Conservation (phyloP, 1,284 basidiomycete genomes). For the Sanguinoderma infundibulare region DNA sequence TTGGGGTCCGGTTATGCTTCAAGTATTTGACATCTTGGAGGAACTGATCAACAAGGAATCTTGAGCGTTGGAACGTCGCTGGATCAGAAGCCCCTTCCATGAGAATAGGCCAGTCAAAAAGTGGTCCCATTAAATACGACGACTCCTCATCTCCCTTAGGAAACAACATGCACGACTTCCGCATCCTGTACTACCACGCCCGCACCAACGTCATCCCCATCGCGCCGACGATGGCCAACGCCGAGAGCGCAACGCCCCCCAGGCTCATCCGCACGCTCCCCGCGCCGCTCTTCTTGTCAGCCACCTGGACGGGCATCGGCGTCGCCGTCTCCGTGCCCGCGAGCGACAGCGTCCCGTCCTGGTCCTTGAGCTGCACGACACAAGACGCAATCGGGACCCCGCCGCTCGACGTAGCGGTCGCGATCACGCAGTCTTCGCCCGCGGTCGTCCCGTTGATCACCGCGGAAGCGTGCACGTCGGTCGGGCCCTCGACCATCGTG, state of each 20-base stretch:
- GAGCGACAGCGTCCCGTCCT: background rate
- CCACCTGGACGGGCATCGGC: background rate
- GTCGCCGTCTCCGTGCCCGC: background rate
- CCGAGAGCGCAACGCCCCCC: background rate
- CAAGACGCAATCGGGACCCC: background rate
- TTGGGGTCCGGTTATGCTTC: no score
- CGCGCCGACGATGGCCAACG: background rate
- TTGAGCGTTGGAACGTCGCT: no score
- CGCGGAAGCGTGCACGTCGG: conserved; percentile 11
- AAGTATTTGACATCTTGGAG: no score
- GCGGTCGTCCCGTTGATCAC: background rate
- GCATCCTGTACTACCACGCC: background rate
- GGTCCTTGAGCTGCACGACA: background rate
- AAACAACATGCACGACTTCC: no score
- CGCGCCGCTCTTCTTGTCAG: background rate
- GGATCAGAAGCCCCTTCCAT: no score
- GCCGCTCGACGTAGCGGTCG: background rate
- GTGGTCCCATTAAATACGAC: no score
- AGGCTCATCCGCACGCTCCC: background rate
- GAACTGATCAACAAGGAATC: no score
- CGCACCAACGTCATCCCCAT: background rate
- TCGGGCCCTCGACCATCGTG: conserved; percentile 30
- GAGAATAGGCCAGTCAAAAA: no score
- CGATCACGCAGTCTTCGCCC: background rate
- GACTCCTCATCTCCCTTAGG: no score